A percentile compares a stretch with the other conserved stretches of the same genome.
Conservation (phyloP, 2,329 filamentous ascomycete species). For the Sporothrix globosa region DNA sequence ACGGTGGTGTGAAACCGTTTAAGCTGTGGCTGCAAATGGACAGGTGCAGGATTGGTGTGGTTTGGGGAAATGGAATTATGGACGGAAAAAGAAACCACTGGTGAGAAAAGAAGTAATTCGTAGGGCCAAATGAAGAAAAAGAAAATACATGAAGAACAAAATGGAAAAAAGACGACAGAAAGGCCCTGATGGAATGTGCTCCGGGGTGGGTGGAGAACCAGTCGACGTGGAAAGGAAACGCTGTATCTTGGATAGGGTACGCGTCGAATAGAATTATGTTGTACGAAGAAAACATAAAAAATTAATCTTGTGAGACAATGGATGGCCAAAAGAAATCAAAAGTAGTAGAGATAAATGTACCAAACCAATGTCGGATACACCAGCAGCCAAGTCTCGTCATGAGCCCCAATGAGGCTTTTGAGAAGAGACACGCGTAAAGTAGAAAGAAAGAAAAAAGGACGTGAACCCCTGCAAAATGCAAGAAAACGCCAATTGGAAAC, state of each 20-base stretch:
- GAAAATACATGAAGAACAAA: background rate
- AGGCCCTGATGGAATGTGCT: background rate
- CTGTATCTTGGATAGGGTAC: background rate
- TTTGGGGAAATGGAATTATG: constrained; percentile 15
- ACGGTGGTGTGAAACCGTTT: constrained; percentile 1
- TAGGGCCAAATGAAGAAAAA: background rate
- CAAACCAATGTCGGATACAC: background rate
- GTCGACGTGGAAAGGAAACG: background rate
- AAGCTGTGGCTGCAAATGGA: background rate
- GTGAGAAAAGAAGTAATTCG: background rate
- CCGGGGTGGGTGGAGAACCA: constrained; percentile 8
- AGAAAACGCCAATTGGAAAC: background rate
- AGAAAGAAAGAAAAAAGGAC: background rate
- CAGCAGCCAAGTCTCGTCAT: constrained; percentile 6
- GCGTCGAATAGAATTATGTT: background rate
- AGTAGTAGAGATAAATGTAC: background rate
- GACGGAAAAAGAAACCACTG: background rate
- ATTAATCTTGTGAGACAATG: background rate
- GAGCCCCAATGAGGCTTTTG: background rate
- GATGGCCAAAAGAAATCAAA: background rate
- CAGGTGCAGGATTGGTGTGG: background rate
- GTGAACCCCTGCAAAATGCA: background rate
- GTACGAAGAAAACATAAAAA: background rate
- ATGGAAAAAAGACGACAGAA: background rate
- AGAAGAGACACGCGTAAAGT: background rate